These are phyloP conservation scores for Aphanomyces stellatus DNA, from an alignment of 352 stramenopile species.

Conservation along the genomic window DNA sequence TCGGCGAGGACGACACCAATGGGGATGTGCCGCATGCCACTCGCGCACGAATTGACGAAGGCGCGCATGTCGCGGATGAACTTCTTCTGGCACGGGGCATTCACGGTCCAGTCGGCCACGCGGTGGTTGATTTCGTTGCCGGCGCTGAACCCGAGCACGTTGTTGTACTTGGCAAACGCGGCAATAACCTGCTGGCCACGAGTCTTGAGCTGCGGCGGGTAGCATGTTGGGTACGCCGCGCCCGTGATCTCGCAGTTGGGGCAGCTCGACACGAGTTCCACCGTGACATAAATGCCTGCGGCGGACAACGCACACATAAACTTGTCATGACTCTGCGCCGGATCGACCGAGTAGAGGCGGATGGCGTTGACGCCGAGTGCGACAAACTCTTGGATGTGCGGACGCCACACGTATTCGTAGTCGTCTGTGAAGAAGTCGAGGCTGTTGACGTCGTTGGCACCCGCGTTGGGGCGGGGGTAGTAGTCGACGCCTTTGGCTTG, in stretches of 20 bases:
- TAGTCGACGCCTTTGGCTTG: constrained; percentile 71
- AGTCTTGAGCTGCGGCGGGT: constrained; percentile 55
- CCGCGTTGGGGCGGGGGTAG: constrained; percentile 77
- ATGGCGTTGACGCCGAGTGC: constrained; percentile 66
- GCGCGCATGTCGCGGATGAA: constrained; percentile 80
- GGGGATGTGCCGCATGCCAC: constrained; percentile 47
- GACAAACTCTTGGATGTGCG: constrained; percentile 57
- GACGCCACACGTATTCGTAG: constrained; percentile 52
- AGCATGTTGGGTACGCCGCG: constrained; percentile 41
- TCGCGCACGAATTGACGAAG: constrained; percentile 50
- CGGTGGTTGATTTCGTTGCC: constrained; percentile 81
- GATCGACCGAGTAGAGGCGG: constrained; percentile 75
- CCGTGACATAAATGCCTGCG: constrained; percentile 68
- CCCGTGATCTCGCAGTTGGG: constrained; percentile 53
- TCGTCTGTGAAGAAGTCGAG: constrained; percentile 77
- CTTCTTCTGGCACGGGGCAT: constrained; percentile 84
- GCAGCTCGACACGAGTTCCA: constrained; percentile 57
- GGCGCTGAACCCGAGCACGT: constrained; percentile 45
- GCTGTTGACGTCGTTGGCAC: constrained; percentile 56
- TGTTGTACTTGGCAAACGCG: constrained; percentile 75
- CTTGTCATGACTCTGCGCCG: constrained; percentile 49
- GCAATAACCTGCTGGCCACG: constrained; percentile 73
- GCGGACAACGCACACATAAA: constrained; percentile 81
- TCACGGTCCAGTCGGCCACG: constrained; percentile 37
- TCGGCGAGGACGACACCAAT: constrained; percentile 69